Base-by-base conservation (phyloP, 106 monocot genomes). In the Posidonia australis region DNA sequence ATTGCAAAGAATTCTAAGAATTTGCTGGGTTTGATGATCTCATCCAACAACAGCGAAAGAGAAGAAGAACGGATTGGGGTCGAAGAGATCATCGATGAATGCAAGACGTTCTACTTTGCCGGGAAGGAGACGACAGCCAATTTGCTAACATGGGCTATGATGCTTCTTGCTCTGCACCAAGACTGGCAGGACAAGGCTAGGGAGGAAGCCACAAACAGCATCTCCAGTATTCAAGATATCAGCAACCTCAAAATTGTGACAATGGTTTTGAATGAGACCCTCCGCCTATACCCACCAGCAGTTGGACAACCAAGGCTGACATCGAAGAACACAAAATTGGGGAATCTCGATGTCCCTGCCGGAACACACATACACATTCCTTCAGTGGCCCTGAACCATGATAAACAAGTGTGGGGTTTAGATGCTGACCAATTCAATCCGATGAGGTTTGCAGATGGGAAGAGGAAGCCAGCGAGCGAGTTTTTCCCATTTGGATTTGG, bases 81-180 rank as follows among this genome's bases (percentile, higher is more conserved):
- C 7, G 77, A 89, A 56, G 86, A 83, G 30, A 81, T 94, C 41
- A 78, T 94, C 17, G 81, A 89, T 55, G 93, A 94, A 68, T 94
- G 89, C 82, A 94, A 94, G 73, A 79, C 85, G 60, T 86, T 94
- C 71, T 94, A 86, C 83, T 89, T 94, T 65, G 81, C 89, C 17
- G 89, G 93, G 26, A 80, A 89, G 74, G 93, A 94, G 62, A 94
- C 93, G 22, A 89, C 93, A 1, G 80, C 89, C 0, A 79, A 81
- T 66, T 47, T 86, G 9, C 48, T 94, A 48, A 89, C 93, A 29
- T 94, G 93, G 89, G 68, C 71, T 17, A 63, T 86, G 23, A 46
- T 89, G 63, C 72, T 89, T 32, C 77, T 94, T 21, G 77, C 79
- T 2, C n/a, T 83, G 21, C 74, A 89, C 68, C 75, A 77, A 65